phyloP scores from a whole-genome alignment of 495 filamentous ascomycete genomes.

The Neurospora sp. region DNA sequence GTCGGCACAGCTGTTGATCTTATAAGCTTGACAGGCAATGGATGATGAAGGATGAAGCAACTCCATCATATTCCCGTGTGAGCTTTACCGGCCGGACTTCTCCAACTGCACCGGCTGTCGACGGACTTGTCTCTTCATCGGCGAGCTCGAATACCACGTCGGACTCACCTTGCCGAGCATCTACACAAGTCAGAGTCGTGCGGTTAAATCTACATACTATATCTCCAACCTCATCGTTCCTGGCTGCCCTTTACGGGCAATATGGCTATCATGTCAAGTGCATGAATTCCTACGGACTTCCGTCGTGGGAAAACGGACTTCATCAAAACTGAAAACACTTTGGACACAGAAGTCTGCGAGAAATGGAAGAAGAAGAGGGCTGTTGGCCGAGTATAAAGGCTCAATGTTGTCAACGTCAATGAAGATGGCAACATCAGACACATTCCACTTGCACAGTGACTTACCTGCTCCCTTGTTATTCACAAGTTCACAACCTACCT shows the following conservation, averaged over 20 bases:
- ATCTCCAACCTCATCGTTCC: neutral
- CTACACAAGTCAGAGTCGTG: neutral
- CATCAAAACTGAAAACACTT: neutral
- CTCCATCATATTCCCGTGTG: neutral
- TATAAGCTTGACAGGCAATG: neutral
- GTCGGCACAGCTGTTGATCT: neutral
- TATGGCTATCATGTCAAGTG: neutral
- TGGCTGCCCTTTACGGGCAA: neutral
- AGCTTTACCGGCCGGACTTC: constrained; percentile 11
- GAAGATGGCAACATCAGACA: neutral
- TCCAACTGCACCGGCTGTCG: neutral
- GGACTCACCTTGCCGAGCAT: neutral
- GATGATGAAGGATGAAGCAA: constrained; percentile 5
- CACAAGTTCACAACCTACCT: too few relatives aligned
- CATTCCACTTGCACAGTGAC: neutral
- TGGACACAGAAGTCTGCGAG: neutral
- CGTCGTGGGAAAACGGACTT: neutral
- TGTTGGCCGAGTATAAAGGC: neutral
- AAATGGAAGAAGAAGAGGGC: neutral
- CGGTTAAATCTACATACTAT: neutral
- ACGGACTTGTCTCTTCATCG: neutral
- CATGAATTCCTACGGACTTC: neutral
- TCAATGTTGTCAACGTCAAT: neutral
- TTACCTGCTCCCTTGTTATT: neutral
- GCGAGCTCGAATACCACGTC: neutral